Base-by-base conservation (phyloP, 495 filamentous ascomycete species). In the Tuber indicum region DNA sequence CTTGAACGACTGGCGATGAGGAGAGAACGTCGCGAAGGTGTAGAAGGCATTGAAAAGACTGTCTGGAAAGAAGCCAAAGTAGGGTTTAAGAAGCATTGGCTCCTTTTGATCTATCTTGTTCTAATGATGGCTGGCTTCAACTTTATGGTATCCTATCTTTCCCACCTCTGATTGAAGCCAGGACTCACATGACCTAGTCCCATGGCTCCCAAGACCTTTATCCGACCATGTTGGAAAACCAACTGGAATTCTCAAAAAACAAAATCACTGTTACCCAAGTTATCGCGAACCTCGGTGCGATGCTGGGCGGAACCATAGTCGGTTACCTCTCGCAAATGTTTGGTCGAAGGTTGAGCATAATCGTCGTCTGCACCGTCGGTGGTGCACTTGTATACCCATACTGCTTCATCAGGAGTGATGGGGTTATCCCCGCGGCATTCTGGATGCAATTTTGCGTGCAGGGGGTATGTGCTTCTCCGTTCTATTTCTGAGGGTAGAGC, bases 131-230 rank as follows among this genome's bases (percentile, higher is more conserved):
- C 74, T 10, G 78, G 83, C 16, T 78, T 82, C 32, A 83, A 79
- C 36, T 81, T 81, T 39, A 90, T 83, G 84, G 75, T 77, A 66
- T 76, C 43, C 36, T 26, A 72, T 42, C 39, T 47, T 36, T 47
- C 23, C 8, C 32, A 17, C 41, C 21, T 46, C 21, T 14, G 1
- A 21, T 7, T 39, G 8, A 36, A 42, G 10, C 41, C 26, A 44
- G 58, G 14, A 21, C 36, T 19, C 46, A 76, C 19, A 46, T 19
- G 39, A 23, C 66, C 75, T 76, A 90, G 88, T 94, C 92, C 39
- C 94, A 97, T 82, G 94, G 94, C 77, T 94, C 92, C 7, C 94
- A 97, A 84, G 94, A 97, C 85, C 86, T 97, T 32, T 97, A 97
- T 83, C 94, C 94, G 0, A 94, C 92, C 19, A 90, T 97, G 89